phyloP scores from a whole-genome alignment of 1,284 basidiomycete genomes.

The Microbotryum lychnidis-dioicae region DNA sequence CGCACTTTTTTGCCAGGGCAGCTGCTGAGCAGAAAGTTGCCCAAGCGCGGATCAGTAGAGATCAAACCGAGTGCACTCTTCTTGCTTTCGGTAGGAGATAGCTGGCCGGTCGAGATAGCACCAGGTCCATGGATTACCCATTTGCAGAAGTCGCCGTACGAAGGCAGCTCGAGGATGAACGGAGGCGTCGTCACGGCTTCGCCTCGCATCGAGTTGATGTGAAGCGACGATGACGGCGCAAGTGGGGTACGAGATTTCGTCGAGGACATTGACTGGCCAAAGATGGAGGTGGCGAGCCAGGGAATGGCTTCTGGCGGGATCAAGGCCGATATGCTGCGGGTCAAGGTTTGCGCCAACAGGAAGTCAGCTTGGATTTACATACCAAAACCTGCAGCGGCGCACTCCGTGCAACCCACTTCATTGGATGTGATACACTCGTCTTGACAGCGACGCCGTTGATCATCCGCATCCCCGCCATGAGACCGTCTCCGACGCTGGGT shows the following conservation, averaged over 20 bases:
- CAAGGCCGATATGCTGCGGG: conserved; percentile 30
- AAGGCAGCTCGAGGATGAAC: conserved; percentile 11
- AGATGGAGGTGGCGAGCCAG: conserved; percentile 4
- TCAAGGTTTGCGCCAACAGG: neutral
- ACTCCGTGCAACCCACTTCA: conserved; percentile 22
- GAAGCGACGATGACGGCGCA: neutral
- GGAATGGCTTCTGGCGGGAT: conserved; percentile 31
- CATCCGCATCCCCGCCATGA: conserved; percentile 20
- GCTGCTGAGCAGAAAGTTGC: conserved; percentile 83
- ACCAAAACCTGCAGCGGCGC: too few species aligned
- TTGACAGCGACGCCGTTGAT: conserved; percentile 30
- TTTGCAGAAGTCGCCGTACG: conserved; percentile 17
- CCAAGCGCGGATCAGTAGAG: conserved; percentile 44
- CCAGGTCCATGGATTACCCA: conserved; percentile 3
- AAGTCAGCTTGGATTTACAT: neutral
- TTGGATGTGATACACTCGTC: conserved; percentile 32
- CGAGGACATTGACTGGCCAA: neutral
- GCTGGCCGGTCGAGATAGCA: conserved; percentile 10
- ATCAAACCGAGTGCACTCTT: neutral
- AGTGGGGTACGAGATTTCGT: neutral
- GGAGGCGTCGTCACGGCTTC: conserved; percentile 1
- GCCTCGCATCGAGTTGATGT: neutral
- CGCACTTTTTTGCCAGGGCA: conserved; percentile 97
- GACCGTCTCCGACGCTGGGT: neutral
- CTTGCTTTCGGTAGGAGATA: conserved; percentile 3